Evolutionary conservation across 2,329 filamentous ascomycete species (phyloP), one percentile per base, ranked within the genome.

Genomic region (Ophiostoma ips): DNA sequence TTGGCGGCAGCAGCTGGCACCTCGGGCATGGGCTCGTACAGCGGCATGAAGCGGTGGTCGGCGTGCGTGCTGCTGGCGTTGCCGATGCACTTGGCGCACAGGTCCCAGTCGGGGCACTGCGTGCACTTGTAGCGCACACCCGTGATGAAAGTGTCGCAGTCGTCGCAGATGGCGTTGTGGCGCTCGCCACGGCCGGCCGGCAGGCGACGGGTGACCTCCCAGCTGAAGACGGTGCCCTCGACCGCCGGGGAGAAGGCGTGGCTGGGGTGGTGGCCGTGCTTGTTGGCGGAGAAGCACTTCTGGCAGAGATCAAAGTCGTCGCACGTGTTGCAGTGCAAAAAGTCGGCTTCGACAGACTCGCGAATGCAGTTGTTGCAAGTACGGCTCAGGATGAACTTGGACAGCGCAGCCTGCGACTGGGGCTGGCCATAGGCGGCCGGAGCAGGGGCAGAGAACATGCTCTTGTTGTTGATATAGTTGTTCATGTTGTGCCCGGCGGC

Each of bases 61-160:
- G 86, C 79, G 64, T 98, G 94, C 46, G 76, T 79, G 59, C 79
- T 73, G 53, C 68, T 66, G 41, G 86, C 83, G 57, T 74, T 77
- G 58, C 73, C 68, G 52, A 87, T 66, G 66, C 94, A 98, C 9
- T 77, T 71, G 21, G 76, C 74, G 71, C 92, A 98, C 69, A 86
- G 96, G 62, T 98, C 92, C 84, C 87, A 98, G 66, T 98, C 92
- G 40, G 94, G 92, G 71, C 92, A 98, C 63, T 87, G 83, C 56
- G 96, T 73, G 65, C 92, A 98, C 75, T 98, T 98, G 77, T 96
- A 84, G 58, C 92, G 90, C 51, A 95, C 75, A 58, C 92, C 94
- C 58, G 76, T 73, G 60, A 98, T 92, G 64, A 79, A 81, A 74
- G 81, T 83, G 59, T 96, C 86, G 64, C 94, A 98, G 37, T 87